Evolutionary conservation across 345 rosid genomes (phyloP), one percentile per base, ranked within the genome.

Genomic region (Atalantia buxifolia): DNA sequence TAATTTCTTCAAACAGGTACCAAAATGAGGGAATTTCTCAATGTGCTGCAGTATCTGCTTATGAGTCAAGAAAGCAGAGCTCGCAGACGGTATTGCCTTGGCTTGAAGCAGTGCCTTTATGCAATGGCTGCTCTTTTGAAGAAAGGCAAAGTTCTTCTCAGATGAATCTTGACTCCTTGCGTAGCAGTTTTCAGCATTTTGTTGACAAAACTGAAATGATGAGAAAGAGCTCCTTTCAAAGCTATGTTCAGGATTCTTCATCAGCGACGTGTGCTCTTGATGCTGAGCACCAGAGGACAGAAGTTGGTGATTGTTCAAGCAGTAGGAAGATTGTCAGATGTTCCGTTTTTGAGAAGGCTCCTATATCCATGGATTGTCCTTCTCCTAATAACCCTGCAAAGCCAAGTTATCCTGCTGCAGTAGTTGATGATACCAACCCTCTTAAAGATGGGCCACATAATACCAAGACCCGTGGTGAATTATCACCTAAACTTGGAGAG

Each of bases 41-140:
- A 33, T 75, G 76, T 7, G 53, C 48, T 74, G 40, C 42, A 30
- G 65, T n/a, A 70, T 76, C 72, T 50, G 57, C 22, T 65, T 70
- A 72, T 72, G 50, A 40, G 76, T 65, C 66, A 21, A 69, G 72
- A 63, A 77, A 67, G 76, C 79, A 75, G 60, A 77, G 36, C 63
- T 69, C 74, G 28, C 65, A 66, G 65, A 76, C 78, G 60, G 82
- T 80, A 38, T 82, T 89, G 71, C 71, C 93, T 30, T 90, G 96
- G 93, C 82, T 87, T 76, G 83, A 82, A 71, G 63, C 76, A 57
- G 62, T 53, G 76, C 42, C 88, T 48, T 79, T 24, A 70, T 75
- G 81, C 69, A 33, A 83, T 66, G 80, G 62, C 19, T 76, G 75
- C 76, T 75, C 84, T 31, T 64, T 75, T n/a, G 81, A 76, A 80